phyloP scores from a whole-genome alignment of 169 alveolate species.

The Cryptosporidium viatorum region DNA sequence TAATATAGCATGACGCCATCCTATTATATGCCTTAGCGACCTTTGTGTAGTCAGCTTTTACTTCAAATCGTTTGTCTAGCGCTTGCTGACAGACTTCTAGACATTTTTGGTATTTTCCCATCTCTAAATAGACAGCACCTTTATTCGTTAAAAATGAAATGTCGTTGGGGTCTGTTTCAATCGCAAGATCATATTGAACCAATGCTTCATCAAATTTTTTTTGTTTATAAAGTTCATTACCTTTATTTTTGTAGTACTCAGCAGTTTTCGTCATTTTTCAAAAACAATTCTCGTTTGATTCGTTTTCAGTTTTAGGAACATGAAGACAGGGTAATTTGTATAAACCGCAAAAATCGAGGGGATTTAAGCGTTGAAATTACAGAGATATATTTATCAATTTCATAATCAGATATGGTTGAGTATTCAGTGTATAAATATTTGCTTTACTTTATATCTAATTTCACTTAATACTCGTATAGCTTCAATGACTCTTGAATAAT shows the following conservation, averaged over 20 bases:
- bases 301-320: background rate
- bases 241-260: slow-evolving; percentile 82
- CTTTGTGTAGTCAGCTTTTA: slow-evolving; percentile 88
- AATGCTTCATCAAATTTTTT: slow-evolving; percentile 94
- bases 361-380: background rate
- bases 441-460: background rate
- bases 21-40: slow-evolving; percentile 87
- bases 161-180: slow-evolving; percentile 90
- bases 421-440: background rate
- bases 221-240: slow-evolving; percentile 85
- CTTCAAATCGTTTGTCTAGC: slow-evolving; percentile 91
- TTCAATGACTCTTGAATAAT: background rate
- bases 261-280: slow-evolving; percentile 83
- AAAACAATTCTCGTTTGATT: background rate
- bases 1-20: slow-evolving; percentile 88
- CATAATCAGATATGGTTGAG: background rate
- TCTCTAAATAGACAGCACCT: slow-evolving; percentile 96
- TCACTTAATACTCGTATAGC: background rate
- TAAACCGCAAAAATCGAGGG: slow-evolving; percentile 20
- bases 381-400: background rate
- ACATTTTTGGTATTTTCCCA: slow-evolving; percentile 92
- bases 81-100: slow-evolving; percentile 93
- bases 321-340: background rate
- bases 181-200: slow-evolving; percentile 93
- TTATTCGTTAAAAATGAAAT: slow-evolving; percentile 88